Evolutionary conservation across 495 filamentous ascomycete species (phyloP).

Genomic region (Penicillium canariense): DNA sequence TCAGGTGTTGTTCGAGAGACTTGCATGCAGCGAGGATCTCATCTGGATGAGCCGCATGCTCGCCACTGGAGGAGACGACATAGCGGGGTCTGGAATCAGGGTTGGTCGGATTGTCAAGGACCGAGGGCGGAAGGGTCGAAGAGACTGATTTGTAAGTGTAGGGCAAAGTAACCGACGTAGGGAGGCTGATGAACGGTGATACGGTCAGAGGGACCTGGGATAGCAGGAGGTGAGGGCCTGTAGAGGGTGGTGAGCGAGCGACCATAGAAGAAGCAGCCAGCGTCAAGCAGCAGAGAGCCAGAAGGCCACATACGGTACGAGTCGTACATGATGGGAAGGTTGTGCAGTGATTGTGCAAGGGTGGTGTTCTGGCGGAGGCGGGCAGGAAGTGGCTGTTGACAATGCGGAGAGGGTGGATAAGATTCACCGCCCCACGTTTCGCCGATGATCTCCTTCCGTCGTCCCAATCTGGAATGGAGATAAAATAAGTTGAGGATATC

Average conservation of each 20-base stretch:
- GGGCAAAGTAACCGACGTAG: slow-evolving; percentile 84
- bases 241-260: slow-evolving; percentile 17
- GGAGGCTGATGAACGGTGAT: slow-evolving; percentile 90
- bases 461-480: too few species aligned
- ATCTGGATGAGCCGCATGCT: slow-evolving; percentile 75
- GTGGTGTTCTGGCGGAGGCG: not conserved
- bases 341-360: not conserved
- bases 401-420: slow-evolving; percentile 8
- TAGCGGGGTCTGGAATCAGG: slow-evolving; percentile 56
- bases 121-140: slow-evolving; percentile 77
- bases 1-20: slow-evolving; percentile 71
- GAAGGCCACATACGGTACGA: slow-evolving; percentile 37
- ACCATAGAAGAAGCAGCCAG: not conserved
- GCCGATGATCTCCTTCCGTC: too few species aligned
- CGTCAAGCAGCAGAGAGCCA: not conserved
- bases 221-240: slow-evolving; percentile 81
- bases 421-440: too few species aligned
- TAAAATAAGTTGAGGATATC: too few species aligned
- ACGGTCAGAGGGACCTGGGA: slow-evolving; percentile 90
- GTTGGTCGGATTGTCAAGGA: slow-evolving; percentile 52
- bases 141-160: slow-evolving; percentile 93
- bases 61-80: slow-evolving; percentile 66
- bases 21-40: slow-evolving; percentile 78
- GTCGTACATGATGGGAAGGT: slow-evolving; percentile 41
- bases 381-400: not conserved